Evolutionary conservation across 202 grass and related monocot genomes (phyloP).

Genomic region (Zoysia matrella): DNA sequence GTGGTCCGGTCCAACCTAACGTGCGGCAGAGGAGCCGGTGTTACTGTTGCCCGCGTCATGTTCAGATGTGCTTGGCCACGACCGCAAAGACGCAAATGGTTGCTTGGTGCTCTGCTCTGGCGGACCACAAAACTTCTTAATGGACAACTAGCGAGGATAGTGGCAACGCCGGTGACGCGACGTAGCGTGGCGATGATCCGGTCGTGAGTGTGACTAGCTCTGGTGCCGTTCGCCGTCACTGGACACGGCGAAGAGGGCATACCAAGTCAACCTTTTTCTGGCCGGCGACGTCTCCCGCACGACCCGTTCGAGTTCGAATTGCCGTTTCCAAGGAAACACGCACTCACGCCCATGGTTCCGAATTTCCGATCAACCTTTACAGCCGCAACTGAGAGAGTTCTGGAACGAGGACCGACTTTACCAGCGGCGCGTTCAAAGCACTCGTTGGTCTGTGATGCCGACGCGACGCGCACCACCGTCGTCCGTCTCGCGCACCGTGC

Average conservation of each 20-base stretch:
- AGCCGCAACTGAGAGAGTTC: neutral
- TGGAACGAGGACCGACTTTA: neutral
- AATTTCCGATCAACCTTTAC: constrained; percentile 20
- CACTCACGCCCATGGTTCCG: constrained; percentile 5
- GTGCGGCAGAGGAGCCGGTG: constrained; percentile 11
- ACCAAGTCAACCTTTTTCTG: constrained; percentile 24
- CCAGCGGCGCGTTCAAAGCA: neutral
- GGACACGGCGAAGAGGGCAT: neutral
- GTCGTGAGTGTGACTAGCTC: constrained; percentile 17
- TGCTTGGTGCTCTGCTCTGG: constrained; percentile 26
- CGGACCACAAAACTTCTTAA: constrained; percentile 4
- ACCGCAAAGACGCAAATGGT: constrained; percentile 9
- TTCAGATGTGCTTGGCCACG: neutral
- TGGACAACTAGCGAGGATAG: neutral
- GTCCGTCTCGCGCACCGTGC: constrained; percentile 7
- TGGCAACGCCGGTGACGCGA: constrained; percentile 24
- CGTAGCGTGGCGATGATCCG: constrained; percentile 43
- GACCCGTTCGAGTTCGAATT: neutral
- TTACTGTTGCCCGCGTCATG: constrained; percentile 3
- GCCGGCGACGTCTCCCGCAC: constrained; percentile 9
- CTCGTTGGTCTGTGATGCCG: neutral
- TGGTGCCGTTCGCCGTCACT: neutral
- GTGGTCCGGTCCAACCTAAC: constrained; percentile 42
- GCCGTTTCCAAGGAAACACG: neutral
- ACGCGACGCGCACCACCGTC: neutral